Evolutionary conservation across 208 protist species (phyloP).

Genomic region (Acanthamoeba pearcei): DNA sequence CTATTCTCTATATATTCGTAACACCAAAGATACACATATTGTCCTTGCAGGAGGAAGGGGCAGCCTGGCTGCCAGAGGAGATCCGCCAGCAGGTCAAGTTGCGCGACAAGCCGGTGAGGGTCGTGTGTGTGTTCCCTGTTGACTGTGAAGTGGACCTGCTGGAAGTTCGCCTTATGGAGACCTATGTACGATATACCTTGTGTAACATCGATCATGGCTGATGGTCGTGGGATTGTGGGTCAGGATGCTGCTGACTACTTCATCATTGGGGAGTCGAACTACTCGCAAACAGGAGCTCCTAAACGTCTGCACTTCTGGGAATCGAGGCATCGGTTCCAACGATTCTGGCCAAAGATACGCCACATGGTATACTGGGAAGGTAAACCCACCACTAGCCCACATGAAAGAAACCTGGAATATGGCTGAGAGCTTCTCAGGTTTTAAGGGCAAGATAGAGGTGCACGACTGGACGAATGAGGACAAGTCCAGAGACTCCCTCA

Average conservation of each 20-base stretch:
- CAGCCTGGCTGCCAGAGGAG: too few relatives aligned
- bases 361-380: neutral
- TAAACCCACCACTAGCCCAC: neutral
- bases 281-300: neutral
- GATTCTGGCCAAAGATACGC: neutral
- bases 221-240: neutral
- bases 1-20: too few relatives aligned
- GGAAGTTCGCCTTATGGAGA: neutral
- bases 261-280: neutral
- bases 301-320: constrained; percentile 5
- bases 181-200: neutral
- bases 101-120: neutral
- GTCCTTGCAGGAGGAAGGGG: too few relatives aligned
- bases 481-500: neutral
- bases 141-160: constrained; percentile 15
- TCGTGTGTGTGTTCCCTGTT: neutral
- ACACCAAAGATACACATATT: too few relatives aligned
- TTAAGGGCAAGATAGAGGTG: neutral
- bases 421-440: neutral
- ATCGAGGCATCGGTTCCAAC: neutral
- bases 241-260: neutral
- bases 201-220: neutral
- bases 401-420: too few relatives aligned
- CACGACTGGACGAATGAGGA: neutral
- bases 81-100: too few relatives aligned